These are phyloP conservation scores for Aspergillus awamori DNA, from an alignment of 2,329 filamentous ascomycete genomes.

Conservation along the genomic window DNA sequence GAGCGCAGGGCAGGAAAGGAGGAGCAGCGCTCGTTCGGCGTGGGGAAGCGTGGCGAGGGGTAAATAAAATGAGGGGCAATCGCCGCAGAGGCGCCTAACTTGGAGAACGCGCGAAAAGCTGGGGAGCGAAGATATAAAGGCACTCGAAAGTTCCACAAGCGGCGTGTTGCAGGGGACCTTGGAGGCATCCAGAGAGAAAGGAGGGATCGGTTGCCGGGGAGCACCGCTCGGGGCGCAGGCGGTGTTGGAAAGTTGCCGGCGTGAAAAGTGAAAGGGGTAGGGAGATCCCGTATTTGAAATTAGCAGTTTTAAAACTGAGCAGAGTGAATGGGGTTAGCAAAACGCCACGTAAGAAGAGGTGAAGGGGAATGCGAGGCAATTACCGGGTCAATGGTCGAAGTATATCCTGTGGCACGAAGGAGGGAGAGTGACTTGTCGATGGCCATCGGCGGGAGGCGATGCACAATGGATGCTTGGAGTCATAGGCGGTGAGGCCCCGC, in stretches of 20 bases:
- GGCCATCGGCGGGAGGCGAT: neutral
- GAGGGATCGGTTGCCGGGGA: slow-evolving; percentile 13
- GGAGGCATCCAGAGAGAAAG: slow-evolving; percentile 35
- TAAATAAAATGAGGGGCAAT: slow-evolving; percentile 22
- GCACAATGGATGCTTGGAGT: neutral
- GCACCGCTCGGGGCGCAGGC: slow-evolving; percentile 2
- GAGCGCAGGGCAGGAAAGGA: slow-evolving; percentile 10
- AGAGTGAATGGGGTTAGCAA: neutral
- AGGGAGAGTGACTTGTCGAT: neutral
- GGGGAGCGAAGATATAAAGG: slow-evolving; percentile 14
- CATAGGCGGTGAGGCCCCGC: neutral
- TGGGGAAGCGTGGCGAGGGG: slow-evolving; percentile 21
- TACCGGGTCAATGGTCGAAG: neutral
- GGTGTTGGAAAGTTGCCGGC: neutral
- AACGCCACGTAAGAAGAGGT: neutral
- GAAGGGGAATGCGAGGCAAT: neutral
- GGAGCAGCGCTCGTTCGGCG: slow-evolving; percentile 14
- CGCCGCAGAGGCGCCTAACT: slow-evolving; percentile 18
- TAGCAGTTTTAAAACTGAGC: neutral
- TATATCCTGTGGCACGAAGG: neutral
- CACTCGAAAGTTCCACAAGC: slow-evolving; percentile 26
- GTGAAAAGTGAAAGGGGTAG: neutral
- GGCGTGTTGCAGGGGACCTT: slow-evolving; percentile 38
- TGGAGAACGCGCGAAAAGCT: slow-evolving; percentile 20
- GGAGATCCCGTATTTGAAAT: neutral